Percentiles rank a stretch among this genome's conserved stretches.
phyloP scores from a whole-genome alignment of 345 rosid genomes.

The Stellera chamaejasme region DNA sequence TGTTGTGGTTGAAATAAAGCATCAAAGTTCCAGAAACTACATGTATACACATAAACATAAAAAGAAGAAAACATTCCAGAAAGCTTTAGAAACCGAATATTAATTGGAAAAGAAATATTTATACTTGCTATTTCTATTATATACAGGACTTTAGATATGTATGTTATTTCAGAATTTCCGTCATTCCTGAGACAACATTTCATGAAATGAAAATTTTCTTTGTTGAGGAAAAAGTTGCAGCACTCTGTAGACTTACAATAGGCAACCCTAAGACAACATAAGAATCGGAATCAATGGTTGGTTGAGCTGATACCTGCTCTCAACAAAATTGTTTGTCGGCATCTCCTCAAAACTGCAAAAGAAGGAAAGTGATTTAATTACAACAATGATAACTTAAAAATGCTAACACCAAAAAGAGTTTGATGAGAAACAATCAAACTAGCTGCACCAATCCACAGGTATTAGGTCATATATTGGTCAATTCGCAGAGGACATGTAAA shows the following conservation, averaged over 20 bases:
- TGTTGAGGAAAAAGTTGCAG: too few species aligned
- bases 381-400: conserved; percentile 12
- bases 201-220: not conserved
- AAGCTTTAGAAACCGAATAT: conserved; percentile 1
- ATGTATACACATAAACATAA: conserved; percentile 12
- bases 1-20: conserved; percentile 96
- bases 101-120: not conserved
- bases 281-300: conserved; percentile 1
- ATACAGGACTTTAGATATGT: too few species aligned
- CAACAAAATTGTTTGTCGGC: conserved; percentile 91
- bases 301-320: conserved; percentile 63
- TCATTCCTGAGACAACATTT: too few species aligned
- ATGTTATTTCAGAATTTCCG: too few species aligned
- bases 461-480: too few species aligned
- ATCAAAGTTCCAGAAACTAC: conserved; percentile 98
- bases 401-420: not conserved
- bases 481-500: too few species aligned
- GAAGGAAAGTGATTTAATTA: conserved; percentile 11
- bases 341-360: conserved; percentile 85
- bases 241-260: conserved; percentile 7
- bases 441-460: too few species aligned
- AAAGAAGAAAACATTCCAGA: too few species aligned
- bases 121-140: too few species aligned
- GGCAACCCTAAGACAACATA: conserved; percentile 7
- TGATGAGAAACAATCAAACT: too few species aligned